These are phyloP conservation scores for Monocercomonoides exilis DNA, from an alignment of 78 protist species.

Conservation along the genomic window DNA sequence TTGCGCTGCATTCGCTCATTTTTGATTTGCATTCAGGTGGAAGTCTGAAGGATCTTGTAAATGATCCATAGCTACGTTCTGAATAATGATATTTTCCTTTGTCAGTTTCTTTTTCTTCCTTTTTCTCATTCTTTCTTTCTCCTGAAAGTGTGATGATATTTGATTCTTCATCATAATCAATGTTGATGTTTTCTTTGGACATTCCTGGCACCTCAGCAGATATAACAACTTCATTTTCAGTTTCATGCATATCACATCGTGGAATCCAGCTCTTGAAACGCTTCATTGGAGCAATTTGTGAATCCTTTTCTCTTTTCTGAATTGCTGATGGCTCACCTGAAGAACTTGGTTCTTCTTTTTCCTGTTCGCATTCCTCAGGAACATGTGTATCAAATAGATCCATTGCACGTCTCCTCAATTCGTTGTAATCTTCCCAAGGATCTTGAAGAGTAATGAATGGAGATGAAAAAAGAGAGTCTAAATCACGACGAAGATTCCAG, in stretches of 20 bases:
- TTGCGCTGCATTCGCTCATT: not conserved
- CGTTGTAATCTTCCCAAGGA: no score
- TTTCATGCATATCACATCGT: not conserved
- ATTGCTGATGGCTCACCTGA: no score
- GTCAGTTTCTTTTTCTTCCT: not conserved
- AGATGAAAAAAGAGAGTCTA: no score
- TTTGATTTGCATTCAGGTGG: not conserved
- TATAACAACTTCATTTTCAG: not conserved
- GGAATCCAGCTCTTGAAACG: not conserved
- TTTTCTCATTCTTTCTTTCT: not conserved
- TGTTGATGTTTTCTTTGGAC: not conserved
- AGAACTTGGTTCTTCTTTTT: no score
- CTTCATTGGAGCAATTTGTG: no score
- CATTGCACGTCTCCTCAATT: no score
- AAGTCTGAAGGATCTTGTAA: not conserved
- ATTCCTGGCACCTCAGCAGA: not conserved
- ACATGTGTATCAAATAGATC: no score
- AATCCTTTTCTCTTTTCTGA: no score
- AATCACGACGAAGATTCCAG: no score
- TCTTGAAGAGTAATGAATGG: no score
- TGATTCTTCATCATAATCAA: not conserved
- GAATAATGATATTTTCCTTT: not conserved
- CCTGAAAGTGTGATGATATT: not conserved
- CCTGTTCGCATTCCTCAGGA: no score
- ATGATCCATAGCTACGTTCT: not conserved